phyloP scores from a whole-genome alignment of 371 early-diverging fungal genomes.

The Mucor velutinosus region DNA sequence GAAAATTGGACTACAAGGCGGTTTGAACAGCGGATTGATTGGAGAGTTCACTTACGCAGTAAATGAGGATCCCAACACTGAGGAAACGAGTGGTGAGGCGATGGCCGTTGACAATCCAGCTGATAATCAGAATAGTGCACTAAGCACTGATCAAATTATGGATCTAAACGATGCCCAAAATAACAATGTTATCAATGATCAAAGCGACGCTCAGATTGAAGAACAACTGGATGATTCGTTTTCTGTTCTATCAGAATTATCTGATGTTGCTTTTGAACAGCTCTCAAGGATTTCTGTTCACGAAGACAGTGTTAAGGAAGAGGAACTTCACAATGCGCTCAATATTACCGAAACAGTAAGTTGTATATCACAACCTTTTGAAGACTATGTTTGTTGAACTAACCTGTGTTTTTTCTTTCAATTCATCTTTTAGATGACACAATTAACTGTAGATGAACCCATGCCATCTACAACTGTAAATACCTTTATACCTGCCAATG shows the following conservation, averaged over 20 bases:
- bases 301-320: neutral
- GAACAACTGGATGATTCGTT: neutral
- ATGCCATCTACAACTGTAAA: slow-evolving; percentile 7
- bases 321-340: neutral
- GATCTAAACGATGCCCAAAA: too few relatives aligned
- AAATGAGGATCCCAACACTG: too few relatives aligned
- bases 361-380: neutral
- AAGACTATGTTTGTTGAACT: too few relatives aligned
- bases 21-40: too few relatives aligned
- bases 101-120: neutral
- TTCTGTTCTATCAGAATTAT: neutral
- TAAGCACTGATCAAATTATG: too few relatives aligned
- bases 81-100: neutral
- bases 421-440: neutral
- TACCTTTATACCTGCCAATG: slow-evolving; percentile 10
- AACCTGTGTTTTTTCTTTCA: neutral
- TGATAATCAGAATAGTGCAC: neutral
- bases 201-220: neutral
- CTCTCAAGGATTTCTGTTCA: neutral
- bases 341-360: neutral
- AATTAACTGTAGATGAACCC: neutral
- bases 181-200: too few relatives aligned
- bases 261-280: neutral
- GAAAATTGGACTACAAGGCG: too few relatives aligned
- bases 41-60: too few relatives aligned